These are phyloP conservation scores for Eremothecium gossypii DNA, from an alignment of 1,139 yeast species.

Conservation along the genomic window DNA sequence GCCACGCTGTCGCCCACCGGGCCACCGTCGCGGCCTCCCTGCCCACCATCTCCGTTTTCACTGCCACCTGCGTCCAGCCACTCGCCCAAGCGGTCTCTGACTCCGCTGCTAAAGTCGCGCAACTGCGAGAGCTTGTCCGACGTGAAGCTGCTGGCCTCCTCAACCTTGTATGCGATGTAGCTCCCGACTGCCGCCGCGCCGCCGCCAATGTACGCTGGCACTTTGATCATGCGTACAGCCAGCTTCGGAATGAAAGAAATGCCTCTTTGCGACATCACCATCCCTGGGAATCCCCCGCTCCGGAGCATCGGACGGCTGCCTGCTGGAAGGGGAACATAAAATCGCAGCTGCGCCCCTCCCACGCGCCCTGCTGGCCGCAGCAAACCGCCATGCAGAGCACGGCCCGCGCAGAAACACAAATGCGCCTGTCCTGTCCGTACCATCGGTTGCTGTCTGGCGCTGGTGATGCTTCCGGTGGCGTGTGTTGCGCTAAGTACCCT, in stretches of 20 bases:
- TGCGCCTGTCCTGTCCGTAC: too few species aligned
- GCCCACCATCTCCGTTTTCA: constrained; percentile 23
- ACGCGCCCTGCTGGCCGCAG: background rate
- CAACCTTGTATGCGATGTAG: constrained; percentile 82
- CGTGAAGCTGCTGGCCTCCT: constrained; percentile 70
- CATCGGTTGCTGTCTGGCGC: background rate
- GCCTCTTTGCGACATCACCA: constrained; percentile 11
- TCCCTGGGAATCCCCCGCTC: background rate
- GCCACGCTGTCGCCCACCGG: constrained; percentile 30
- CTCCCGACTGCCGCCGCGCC: constrained; percentile 93
- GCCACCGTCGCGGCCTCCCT: constrained; percentile 27
- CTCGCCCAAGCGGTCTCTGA: constrained; percentile 25
- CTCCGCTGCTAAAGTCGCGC: constrained; percentile 42
- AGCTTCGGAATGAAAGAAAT: constrained; percentile 40
- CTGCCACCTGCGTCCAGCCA: constrained; percentile 25
- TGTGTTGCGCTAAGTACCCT: too few species aligned
- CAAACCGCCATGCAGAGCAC: background rate
- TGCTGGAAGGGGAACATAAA: background rate
- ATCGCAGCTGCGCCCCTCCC: background rate
- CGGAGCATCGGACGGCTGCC: too few species aligned
- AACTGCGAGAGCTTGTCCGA: constrained; percentile 53
- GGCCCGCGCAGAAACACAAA: background rate
- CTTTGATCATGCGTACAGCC: constrained; percentile 47
- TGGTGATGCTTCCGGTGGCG: too few species aligned
- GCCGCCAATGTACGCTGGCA: constrained; percentile 81